Evolutionary conservation across 305 asterid genomes (phyloP), one percentile per base, ranked within the genome.

Genomic region (Caryopteris hybrid): DNA sequence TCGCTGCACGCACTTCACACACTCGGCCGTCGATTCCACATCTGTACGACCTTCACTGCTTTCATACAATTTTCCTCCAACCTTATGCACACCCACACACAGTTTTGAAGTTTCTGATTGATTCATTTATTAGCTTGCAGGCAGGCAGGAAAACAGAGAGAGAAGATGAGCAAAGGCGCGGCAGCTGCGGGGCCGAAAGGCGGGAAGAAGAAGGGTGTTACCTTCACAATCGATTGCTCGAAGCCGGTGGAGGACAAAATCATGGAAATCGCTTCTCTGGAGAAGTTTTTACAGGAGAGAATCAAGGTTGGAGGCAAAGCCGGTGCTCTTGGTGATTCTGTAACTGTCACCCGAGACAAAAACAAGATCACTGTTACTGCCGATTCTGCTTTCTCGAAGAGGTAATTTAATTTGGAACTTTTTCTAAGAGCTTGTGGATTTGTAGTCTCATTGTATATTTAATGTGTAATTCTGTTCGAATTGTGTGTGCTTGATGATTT

Each of bases 271-370:
- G 85, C 88, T 21, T 85, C 92, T 0, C 76, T 89, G 57, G 96
- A 87, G 72, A 87, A 87, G 78, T 89, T 84, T 70, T 81, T 89
- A 27, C 96, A 85, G 78, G 96, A 89, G 61, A 77, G 96, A 22
- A 89, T 89, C 74, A 89, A 87, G 81, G 96, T 89, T 56, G 96
- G 89, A 42, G 95, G 95, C 61, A 89, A 89, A 77, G 83, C 96
- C 45, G 95, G 96, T 20, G 88, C 92, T 16, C 91, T 89, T 18
- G 95, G 92, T 0, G 95, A 89, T 18, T 79, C 95, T 25, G 92
- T 87, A 2, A 73, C 85, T 9, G 72, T 87, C 38, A 65, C 59
- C 21, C 96, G 92, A 11, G 96, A 89, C 20, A 89, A 89, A 74
- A 79, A 64, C 75, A 87, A 87, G 73, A 85, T 89, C 69, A 78